Base-by-base conservation (phyloP, 495 filamentous ascomycete species). In the Bryoglossum gracile region DNA sequence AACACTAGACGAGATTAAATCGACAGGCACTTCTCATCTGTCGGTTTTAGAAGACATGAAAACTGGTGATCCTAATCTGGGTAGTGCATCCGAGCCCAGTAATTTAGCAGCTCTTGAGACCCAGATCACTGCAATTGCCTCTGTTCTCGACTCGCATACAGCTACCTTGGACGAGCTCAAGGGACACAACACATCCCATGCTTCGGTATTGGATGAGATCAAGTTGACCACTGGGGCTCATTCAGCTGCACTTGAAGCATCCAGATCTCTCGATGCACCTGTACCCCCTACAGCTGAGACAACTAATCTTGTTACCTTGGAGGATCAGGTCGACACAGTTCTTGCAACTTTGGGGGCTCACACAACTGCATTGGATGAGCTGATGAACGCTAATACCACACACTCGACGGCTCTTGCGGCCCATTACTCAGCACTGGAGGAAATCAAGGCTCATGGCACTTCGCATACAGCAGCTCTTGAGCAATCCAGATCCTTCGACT, bases 401-500 rank as follows among this genome's bases (percentile, higher is more conserved):
- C 26, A 30, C 13, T 6, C 26, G 5, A 30, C 26, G 30, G 40
- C 18, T 40, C 46, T 39, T 21, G 14, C 25, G 4, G 11, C 34
- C 5, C 46, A 49, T 23, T 21, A 18, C 21, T 18, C 41, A 2
- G 18, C 41, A 23, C 16, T 46, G 18, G 43, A 36, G 6, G 43
- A 46, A 21, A 46, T 46, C 17, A 43, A 43, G 16, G 21, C 28
- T 24, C 17, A 21, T 4, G 21, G 16, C 19, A 23, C 17, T 11
- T 45, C 46, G 16, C 41, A 43, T 43, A 18, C 41, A 10, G 10
- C 41, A 10, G 41, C 41, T 14, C 32, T 43, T 11, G 41, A 43
- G 8, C 18, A 43, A 11, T n/a, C 18, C 41, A 43, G n/a, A n/a
- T 30, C 41, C 18, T 10, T 28, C 4, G 24, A 14, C 3, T 5